Percentiles rank a stretch among this genome's conserved stretches.
Conservation (phyloP, 2,329 filamentous ascomycete species). For the Purpureocillium takamizusanense region DNA sequence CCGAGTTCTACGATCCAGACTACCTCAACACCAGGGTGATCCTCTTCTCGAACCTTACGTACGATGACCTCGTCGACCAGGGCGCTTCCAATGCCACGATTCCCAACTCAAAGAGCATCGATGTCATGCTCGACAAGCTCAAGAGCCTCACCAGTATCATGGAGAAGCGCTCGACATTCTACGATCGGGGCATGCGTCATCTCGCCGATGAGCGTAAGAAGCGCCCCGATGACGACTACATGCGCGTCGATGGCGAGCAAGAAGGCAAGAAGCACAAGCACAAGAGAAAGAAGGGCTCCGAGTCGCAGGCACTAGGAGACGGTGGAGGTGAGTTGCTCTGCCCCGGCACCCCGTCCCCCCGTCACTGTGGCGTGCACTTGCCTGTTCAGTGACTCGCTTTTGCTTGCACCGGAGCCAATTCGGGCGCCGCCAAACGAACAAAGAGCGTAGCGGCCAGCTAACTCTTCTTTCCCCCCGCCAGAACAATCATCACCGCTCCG, state of each 20-base stretch:
- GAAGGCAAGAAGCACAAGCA: constrained; percentile 54
- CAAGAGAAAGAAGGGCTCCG: constrained; percentile 70
- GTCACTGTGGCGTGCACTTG: not conserved
- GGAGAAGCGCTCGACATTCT: constrained; percentile 57
- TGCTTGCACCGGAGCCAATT: not conserved
- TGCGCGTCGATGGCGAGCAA: constrained; percentile 38
- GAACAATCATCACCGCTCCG: constrained; percentile 46
- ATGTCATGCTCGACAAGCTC: constrained; percentile 55
- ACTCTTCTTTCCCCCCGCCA: constrained; percentile 13
- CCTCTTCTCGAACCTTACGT: constrained; percentile 48
- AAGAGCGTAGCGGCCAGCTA: constrained; percentile 2
- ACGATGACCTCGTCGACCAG: constrained; percentile 63
- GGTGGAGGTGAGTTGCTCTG: constrained; percentile 12
- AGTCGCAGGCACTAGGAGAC: constrained; percentile 48
- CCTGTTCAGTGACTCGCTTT: not conserved
- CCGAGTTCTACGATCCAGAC: constrained; percentile 49
- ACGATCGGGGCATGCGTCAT: constrained; percentile 65
- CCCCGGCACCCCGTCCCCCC: not conserved
- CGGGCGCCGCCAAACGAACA: not conserved
- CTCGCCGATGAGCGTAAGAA: constrained; percentile 58
- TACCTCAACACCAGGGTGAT: constrained; percentile 58
- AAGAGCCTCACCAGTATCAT: constrained; percentile 57
- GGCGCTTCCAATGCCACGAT: constrained; percentile 47
- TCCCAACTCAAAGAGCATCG: constrained; percentile 54
- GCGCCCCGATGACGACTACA: constrained; percentile 43